Percentiles rank a stretch among this genome's conserved stretches.
Conservation (phyloP, 169 alveolate species). For the Cryptosporidium meleagridis region DNA sequence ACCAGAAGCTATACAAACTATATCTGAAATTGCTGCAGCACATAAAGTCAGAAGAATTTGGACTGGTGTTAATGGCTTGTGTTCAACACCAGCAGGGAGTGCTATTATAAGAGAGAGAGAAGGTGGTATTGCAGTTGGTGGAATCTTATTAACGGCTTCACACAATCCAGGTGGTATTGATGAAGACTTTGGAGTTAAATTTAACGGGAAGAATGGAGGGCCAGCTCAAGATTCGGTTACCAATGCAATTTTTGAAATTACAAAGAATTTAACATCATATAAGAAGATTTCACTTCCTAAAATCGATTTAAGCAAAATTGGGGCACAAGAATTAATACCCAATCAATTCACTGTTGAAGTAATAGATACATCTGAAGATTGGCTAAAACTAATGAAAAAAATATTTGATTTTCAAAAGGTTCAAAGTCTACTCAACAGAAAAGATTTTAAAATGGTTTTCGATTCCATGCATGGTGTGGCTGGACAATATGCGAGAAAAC, state of each 20-base stretch:
- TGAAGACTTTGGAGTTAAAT: constrained; percentile 94
- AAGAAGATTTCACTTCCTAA: constrained; percentile 72
- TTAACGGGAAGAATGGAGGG: constrained; percentile 92
- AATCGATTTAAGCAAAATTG: constrained; percentile 74
- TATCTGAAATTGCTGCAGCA: constrained; percentile 88
- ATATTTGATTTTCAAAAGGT: constrained; percentile 90
- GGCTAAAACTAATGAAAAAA: constrained; percentile 85
- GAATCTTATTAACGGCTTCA: constrained; percentile 92
- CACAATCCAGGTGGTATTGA: constrained; percentile 97
- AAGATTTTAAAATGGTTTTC: constrained; percentile 87
- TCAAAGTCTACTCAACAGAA: constrained; percentile 81
- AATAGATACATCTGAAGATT: constrained; percentile 87
- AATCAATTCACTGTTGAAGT: constrained; percentile 84
- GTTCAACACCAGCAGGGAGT: constrained; percentile 94
- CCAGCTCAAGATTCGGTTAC: constrained; percentile 91
- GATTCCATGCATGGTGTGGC: constrained; percentile 94
- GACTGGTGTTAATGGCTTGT: constrained; percentile 89
- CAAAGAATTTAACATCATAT: constrained; percentile 79
- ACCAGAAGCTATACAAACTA: constrained; percentile 82
- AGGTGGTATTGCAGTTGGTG: constrained; percentile 90
- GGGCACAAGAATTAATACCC: constrained; percentile 70
- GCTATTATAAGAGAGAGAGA: constrained; percentile 89
- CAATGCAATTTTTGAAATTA: constrained; percentile 81
- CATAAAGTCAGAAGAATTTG: constrained; percentile 84
- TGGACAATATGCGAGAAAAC: constrained; percentile 91